Evolutionary conservation across 495 filamentous ascomycete genomes (phyloP).

Genomic region (Jackrogersella multiformis): DNA sequence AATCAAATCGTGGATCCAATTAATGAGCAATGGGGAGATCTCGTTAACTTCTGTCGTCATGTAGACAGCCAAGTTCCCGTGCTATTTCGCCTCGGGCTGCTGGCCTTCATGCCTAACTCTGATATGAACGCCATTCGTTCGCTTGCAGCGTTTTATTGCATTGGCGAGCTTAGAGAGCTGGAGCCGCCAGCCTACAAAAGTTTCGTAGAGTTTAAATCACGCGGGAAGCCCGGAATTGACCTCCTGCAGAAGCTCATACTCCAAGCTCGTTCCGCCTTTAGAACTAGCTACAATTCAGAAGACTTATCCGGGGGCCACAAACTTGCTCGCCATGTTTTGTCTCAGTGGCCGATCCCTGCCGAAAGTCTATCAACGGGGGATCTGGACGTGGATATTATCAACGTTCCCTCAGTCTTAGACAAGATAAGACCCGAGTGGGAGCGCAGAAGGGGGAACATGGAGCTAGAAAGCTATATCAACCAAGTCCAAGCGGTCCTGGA

Average conservation of each 20-base stretch:
- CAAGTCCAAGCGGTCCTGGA: slow-evolving; percentile 53
- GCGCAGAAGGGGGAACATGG: slow-evolving; percentile 55
- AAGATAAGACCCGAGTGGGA: slow-evolving; percentile 59
- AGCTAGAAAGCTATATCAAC: slow-evolving; percentile 54
- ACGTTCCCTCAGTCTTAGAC: slow-evolving; percentile 50
- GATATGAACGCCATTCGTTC: slow-evolving; percentile 47
- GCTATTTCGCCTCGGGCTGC: slow-evolving; percentile 44
- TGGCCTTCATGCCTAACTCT: slow-evolving; percentile 29
- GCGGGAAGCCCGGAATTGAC: slow-evolving; percentile 39
- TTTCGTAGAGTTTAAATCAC: slow-evolving; percentile 47
- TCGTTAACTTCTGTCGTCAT: slow-evolving; percentile 47
- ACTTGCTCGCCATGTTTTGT: slow-evolving; percentile 41
- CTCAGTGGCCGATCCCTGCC: slow-evolving; percentile 51
- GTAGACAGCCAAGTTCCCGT: slow-evolving; percentile 33
- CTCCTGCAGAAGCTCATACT: slow-evolving; percentile 41
- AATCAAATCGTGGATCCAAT: slow-evolving; percentile 49
- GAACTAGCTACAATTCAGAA: neutral
- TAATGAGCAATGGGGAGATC: slow-evolving; percentile 49
- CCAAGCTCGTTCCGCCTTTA: slow-evolving; percentile 19
- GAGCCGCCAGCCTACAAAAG: slow-evolving; percentile 37
- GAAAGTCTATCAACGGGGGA: slow-evolving; percentile 17
- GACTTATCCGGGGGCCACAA: slow-evolving; percentile 18
- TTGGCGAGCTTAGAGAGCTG: slow-evolving; percentile 42
- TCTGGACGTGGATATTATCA: slow-evolving; percentile 38
- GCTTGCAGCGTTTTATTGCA: slow-evolving; percentile 43